Evolutionary conservation across 1,139 yeast genomes (phyloP), one percentile per base, ranked within the genome.

Genomic region (Geotrichum bryndzae): DNA sequence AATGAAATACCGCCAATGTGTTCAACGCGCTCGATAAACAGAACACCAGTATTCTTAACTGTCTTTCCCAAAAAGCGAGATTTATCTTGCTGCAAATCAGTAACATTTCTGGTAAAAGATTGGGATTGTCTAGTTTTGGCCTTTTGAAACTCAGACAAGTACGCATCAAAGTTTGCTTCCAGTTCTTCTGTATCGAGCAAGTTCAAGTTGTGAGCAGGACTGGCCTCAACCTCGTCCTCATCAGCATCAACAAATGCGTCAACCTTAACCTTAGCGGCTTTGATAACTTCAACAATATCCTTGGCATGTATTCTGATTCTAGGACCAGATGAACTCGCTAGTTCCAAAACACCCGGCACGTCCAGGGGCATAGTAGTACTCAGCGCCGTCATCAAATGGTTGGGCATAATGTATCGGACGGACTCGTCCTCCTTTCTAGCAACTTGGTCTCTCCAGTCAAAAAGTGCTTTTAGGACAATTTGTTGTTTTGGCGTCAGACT

Each of bases 381-480:
- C 59, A 94, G 74, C 0, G 87, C 80, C 0, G 87, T 86, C 58
- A 94, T 72, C 10, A 87, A 74, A 69, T 88, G 96, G 70, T 90
- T 91, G 3, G 96, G 85, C 94, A 92, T 87, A 8, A 94, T 78
- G 69, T 78, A 94, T 65, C 96, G 79, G 0, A 87, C 84, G 1
- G 96, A 88, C 73, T 95, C 99, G 71, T 95, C 99, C 57, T 82
- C 80, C 54, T 77, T 69, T 64, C 96, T 81, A 0, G 98, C 98
- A 50, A 81, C 70, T 1, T 68, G 63, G 71, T 95, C 98, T 72
- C 99, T 82, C 98, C 98, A 94, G 51, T 83, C 80, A 69, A 83
- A 90, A 31, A 95, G 76, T 0, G 78, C 83, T 63, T 81, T 83
- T 15, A 90, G 80, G 15, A 90, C 73, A 0, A 82, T 82, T 59